Evolutionary conservation across 2,329 filamentous ascomycete genomes (phyloP), one percentile per base, ranked within the genome.

Genomic region (Diaporthe destruens): DNA sequence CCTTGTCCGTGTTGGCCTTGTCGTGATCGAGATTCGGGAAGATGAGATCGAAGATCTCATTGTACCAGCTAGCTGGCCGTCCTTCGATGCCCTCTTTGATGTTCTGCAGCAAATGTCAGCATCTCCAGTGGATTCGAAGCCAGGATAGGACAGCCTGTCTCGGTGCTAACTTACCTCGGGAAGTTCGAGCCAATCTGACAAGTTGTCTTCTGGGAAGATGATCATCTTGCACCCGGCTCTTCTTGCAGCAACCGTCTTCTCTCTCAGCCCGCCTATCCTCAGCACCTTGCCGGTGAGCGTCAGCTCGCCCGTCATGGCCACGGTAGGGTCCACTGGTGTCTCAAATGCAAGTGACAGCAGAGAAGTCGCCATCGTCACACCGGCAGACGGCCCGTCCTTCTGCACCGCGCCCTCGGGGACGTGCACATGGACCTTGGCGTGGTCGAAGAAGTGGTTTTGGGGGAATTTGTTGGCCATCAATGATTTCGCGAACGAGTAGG

Each of bases 281-380:
- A 99, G 85, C 2, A 99, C 96, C 85, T 99, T 99, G 70, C 96
- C 96, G 1, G 96, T 99, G 68, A 99, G 91, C 1, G 97, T 99
- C 75, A 99, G 86, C 84, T 99, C 96, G 75, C 96, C 96, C 0
- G 96, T 99, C 96, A 99, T 99, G 73, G 97, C 96, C 77, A 98
- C 91, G 0, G 94, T 94, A 8, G 96, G 94, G 79, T 95, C 88
- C 65, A 99, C 87, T 20, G 92, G 88, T 57, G 89, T 88, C 76
- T 98, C 90, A 51, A 98, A 85, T 11, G 94, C 96, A 74, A 99
- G 86, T 68, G 93, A 96, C 66, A 99, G 86, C 78, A 99, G 84
- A 72, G 93, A 95, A 8, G 95, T 97, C n/a, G 96, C 93, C 96
- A 99, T 99, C 8, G 96, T 99, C 79, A 99, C 96, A 80, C 96